Percentiles rank a stretch among this genome's conserved stretches.
Conservation (phyloP, 2,329 filamentous ascomycete species). For the Colletotrichum melonis region DNA sequence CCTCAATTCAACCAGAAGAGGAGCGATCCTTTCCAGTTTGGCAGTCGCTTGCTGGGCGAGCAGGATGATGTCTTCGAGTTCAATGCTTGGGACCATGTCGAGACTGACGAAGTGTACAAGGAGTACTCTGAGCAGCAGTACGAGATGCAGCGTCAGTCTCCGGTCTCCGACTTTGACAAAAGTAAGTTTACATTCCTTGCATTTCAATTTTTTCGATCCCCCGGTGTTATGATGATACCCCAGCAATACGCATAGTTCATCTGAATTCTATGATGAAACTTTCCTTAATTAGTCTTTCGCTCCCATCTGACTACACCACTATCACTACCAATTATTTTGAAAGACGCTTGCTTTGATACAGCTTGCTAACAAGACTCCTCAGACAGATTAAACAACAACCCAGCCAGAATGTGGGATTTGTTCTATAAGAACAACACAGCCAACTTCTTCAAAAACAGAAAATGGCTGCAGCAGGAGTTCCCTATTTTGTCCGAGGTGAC, state of each 20-base stretch:
- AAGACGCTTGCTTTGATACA: slow-evolving; percentile 28
- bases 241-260: slow-evolving; percentile 67
- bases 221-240: slow-evolving; percentile 42
- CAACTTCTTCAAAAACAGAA: slow-evolving; percentile 99
- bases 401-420: slow-evolving; percentile 96
- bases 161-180: slow-evolving; percentile 94
- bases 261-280: slow-evolving; percentile 67
- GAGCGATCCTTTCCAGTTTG: slow-evolving; percentile 94
- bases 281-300: slow-evolving; percentile 74
- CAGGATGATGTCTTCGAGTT: slow-evolving; percentile 94
- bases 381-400: slow-evolving; percentile 88
- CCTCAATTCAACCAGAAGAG: slow-evolving; percentile 83
- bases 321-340: slow-evolving; percentile 23
- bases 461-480: slow-evolving; percentile 97
- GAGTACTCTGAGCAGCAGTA: slow-evolving; percentile 89
- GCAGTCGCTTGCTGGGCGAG: slow-evolving; percentile 85
- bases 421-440: slow-evolving; percentile 98
- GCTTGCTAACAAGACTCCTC: slow-evolving; percentile 52
- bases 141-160: slow-evolving; percentile 83
- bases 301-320: slow-evolving; percentile 72
- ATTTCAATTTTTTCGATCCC: slow-evolving; percentile 25
- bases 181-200: slow-evolving; percentile 59
- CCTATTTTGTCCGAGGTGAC: slow-evolving; percentile 85
- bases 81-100: slow-evolving; percentile 99
- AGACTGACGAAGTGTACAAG: slow-evolving; percentile 89